Evolutionary conservation across 2,329 filamentous ascomycete genomes (phyloP).

Genomic region (Arthroderma sp.): DNA sequence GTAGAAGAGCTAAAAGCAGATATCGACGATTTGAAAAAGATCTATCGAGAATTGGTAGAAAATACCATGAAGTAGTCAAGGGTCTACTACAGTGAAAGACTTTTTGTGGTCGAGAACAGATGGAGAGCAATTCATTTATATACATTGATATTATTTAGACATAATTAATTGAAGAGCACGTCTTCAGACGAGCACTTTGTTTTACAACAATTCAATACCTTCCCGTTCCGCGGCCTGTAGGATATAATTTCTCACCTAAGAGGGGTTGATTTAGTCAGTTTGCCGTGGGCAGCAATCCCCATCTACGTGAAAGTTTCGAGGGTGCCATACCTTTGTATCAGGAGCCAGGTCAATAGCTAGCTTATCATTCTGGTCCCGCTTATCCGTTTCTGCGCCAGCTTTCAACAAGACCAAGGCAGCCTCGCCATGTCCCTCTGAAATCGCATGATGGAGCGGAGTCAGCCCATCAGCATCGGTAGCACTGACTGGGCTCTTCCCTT

Average conservation of each 20-base stretch:
- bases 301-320: neutral
- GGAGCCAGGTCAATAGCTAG: slow-evolving; percentile 72
- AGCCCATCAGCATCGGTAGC: slow-evolving; percentile 69
- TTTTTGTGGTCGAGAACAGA: neutral
- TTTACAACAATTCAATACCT: slow-evolving; percentile 52
- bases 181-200: neutral
- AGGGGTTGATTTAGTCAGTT: neutral
- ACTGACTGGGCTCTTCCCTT: slow-evolving; percentile 65
- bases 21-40: slow-evolving; percentile 84
- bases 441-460: slow-evolving; percentile 74
- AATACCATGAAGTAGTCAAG: slow-evolving; percentile 54
- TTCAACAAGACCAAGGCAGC: slow-evolving; percentile 71
- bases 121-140: neutral
- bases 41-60: slow-evolving; percentile 88
- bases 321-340: slow-evolving; percentile 57
- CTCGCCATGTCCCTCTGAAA: slow-evolving; percentile 54
- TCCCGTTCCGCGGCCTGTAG: slow-evolving; percentile 67
- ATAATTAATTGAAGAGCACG: neutral
- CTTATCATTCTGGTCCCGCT: slow-evolving; percentile 57
- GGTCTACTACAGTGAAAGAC: no score
- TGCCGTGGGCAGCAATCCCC: neutral
- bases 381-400: slow-evolving; percentile 68
- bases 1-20: slow-evolving; percentile 84
- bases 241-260: slow-evolving; percentile 62
- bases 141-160: no score